These are phyloP conservation scores for Microdochium paspali DNA, from an alignment of 2,329 filamentous ascomycete genomes.

Conservation along the genomic window DNA sequence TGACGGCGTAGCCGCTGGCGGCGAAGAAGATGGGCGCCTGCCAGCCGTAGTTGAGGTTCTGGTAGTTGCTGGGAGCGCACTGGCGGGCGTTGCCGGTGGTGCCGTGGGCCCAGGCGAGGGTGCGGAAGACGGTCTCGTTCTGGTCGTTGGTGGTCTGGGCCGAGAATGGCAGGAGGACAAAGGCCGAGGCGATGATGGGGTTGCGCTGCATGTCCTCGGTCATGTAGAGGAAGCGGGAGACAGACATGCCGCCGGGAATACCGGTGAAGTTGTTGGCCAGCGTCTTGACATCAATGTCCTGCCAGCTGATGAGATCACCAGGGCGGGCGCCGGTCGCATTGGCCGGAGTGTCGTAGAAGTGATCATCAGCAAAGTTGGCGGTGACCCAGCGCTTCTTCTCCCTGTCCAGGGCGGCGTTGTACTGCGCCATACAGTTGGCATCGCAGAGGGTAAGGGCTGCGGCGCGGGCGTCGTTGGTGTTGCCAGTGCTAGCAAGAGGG, in stretches of 20 bases:
- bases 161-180: constrained; percentile 5
- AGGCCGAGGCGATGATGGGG: constrained; percentile 7
- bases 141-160: not conserved
- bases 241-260: constrained; percentile 5
- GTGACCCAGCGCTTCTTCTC: constrained; percentile 4
- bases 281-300: constrained; percentile 4
- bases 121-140: not conserved
- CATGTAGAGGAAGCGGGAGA: constrained; percentile 8
- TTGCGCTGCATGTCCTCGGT: constrained; percentile 8
- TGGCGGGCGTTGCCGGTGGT: constrained; percentile 10
- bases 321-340: constrained; percentile 4
- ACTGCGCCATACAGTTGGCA: constrained; percentile 1
- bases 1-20: not conserved
- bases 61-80: constrained; percentile 14
- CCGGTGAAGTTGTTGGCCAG: constrained; percentile 6
- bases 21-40: constrained; percentile 10
- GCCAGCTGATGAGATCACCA: constrained; percentile 9
- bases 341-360: constrained; percentile 7
- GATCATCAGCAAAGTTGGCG: not conserved
- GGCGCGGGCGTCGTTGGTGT: not conserved
- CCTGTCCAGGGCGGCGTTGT: constrained; percentile 1
- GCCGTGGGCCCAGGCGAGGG: constrained; percentile 14
- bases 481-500: not conserved
- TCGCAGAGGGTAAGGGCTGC: not conserved
- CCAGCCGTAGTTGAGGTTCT: constrained; percentile 12